Evolutionary conservation across 2,329 filamentous ascomycete species (phyloP).

Genomic region (Graphilbum fragrans): DNA sequence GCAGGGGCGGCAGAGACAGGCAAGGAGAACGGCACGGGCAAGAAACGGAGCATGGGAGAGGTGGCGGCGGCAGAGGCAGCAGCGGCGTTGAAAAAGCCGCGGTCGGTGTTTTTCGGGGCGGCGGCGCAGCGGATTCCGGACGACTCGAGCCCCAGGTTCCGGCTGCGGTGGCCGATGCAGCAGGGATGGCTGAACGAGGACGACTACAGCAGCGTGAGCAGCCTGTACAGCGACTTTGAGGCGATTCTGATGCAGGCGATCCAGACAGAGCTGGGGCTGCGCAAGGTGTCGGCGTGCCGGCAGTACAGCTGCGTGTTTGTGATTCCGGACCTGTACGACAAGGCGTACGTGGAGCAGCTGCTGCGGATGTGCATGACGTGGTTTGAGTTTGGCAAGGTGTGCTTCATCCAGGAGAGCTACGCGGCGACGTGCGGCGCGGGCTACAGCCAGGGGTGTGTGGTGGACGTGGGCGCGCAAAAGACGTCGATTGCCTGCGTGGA

Average conservation of each 20-base stretch:
- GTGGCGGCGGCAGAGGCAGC: not conserved
- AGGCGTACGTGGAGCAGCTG: constrained; percentile 75
- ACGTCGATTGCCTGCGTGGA: constrained; percentile 95
- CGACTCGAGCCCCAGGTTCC: constrained; percentile 77
- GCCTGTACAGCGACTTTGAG: constrained; percentile 78
- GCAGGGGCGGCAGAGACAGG: too few species aligned
- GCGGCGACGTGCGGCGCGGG: constrained; percentile 91
- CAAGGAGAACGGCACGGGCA: not conserved
- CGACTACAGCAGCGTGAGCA: constrained; percentile 69
- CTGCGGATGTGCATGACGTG: constrained; percentile 78
- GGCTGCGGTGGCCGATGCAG: constrained; percentile 82
- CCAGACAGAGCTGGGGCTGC: constrained; percentile 69
- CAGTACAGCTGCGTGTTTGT: constrained; percentile 96
- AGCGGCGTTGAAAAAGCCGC: constrained; percentile 20
- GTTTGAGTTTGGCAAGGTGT: constrained; percentile 80
- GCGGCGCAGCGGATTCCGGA: constrained; percentile 81
- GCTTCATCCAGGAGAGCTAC: constrained; percentile 92
- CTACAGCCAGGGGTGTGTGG: constrained; percentile 86
- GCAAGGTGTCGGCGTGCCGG: constrained; percentile 66
- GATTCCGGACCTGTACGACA: constrained; percentile 94
- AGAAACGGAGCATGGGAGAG: not conserved
- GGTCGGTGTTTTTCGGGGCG: constrained; percentile 64
- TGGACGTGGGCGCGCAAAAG: constrained; percentile 94
- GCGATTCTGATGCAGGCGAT: constrained; percentile 79
- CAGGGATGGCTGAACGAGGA: constrained; percentile 82